Conservation (phyloP, 1,139 yeast species). For the Kodamaea anthophila region DNA sequence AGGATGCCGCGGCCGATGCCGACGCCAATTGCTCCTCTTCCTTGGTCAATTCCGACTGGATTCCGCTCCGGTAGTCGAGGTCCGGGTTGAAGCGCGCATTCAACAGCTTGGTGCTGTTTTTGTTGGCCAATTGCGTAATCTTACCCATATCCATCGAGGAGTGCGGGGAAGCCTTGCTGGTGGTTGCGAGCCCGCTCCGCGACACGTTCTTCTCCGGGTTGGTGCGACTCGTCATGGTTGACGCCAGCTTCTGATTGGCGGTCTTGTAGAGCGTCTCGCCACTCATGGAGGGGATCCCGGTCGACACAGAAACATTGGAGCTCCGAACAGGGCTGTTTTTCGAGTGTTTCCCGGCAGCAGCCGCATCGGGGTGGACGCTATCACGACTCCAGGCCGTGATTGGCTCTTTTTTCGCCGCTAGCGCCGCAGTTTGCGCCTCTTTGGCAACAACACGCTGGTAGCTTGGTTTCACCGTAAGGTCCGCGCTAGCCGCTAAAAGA, state of each 20-base stretch:
- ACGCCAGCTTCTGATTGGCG: slow-evolving; percentile 40
- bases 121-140: slow-evolving; percentile 38
- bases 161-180: slow-evolving; percentile 15
- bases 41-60: slow-evolving; percentile 23
- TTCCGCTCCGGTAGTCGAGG: slow-evolving; percentile 39
- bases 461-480: slow-evolving; percentile 53
- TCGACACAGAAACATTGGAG: slow-evolving; percentile 12
- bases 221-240: slow-evolving; percentile 42
- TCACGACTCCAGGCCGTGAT: slow-evolving; percentile 42
- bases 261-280: slow-evolving; percentile 32
- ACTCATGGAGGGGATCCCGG: slow-evolving; percentile 36
- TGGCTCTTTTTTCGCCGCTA: slow-evolving; percentile 44
- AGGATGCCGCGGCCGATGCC: slow-evolving; percentile 33
- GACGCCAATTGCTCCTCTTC: slow-evolving; percentile 34
- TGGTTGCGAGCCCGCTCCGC: slow-evolving; percentile 42
- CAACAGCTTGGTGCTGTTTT: slow-evolving; percentile 36
- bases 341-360: slow-evolving; percentile 31
- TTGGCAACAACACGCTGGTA: slow-evolving; percentile 59
- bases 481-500: slow-evolving; percentile 60
- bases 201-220: slow-evolving; percentile 39
- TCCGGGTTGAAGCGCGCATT: slow-evolving; percentile 41
- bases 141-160: slow-evolving; percentile 33
- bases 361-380: slow-evolving; percentile 40
- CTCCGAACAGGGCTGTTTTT: slow-evolving; percentile 10
- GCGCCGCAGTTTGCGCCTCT: slow-evolving; percentile 63